Base-by-base conservation (phyloP, 441 rosid genomes). In the Aquilaria agallochum region DNA sequence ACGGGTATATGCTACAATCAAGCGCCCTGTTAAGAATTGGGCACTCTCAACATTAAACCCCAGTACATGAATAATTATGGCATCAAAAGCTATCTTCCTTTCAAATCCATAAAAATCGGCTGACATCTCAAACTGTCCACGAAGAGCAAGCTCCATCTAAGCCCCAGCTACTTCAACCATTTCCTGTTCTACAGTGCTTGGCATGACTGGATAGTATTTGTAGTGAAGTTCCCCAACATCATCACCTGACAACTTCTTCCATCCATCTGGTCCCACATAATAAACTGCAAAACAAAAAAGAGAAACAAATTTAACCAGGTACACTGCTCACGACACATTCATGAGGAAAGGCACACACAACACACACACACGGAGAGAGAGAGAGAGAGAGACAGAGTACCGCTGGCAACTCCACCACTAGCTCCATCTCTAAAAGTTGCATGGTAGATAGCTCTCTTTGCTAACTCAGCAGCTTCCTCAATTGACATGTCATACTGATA, bases 401-500 rank as follows among this genome's bases (percentile, higher is more conserved):
- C 96, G 73, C 98, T 92, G 58, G 95, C 98, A 50, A 92, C 96
- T 63, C 98, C 96, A 74, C 98, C 98, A 76, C 98, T 92, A 71
- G 98, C 98, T 59, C 93, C 96, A 73, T 92, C 98, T 44, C 98
- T 81, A 78, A 86, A 92, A 34, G 98, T 92, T 6, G 98, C 98
- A 70, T 89, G 98, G 74, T 92, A 92, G 71, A 92, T 92, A 60
- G 96, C 73, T 72, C 98, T 87, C 75, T 92, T 81, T 36, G 95
- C 98, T 76, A 92, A 75, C 74, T 92, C 98, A 0, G 90, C 83
- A 64, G 98, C 98, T 75, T 92, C 98, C 51, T 84, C 93, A 50
- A 92, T 59, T 2, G 96, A 77, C 96, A 92, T 80, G 63, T 92
- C 93, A 69, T 63, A 80, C 30, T 76, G 79, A 74, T 89, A 92